Conservation (phyloP, 192 early-diverging fungal species). For the Allomyces javanicus region DNA sequence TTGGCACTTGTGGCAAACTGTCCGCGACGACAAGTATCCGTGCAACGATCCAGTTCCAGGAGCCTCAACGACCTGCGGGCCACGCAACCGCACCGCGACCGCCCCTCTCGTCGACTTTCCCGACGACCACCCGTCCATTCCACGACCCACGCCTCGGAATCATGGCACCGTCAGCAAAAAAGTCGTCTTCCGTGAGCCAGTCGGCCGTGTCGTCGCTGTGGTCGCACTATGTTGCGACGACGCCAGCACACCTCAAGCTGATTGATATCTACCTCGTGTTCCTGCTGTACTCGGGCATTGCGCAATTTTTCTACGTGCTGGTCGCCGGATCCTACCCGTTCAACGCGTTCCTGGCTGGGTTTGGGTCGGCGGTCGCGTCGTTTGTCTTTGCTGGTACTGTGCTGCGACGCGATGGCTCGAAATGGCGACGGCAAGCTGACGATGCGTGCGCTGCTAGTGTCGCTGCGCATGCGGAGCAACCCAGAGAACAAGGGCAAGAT, state of each 20-base stretch:
- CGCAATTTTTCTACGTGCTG: slow-evolving; percentile 75
- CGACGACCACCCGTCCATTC: background rate
- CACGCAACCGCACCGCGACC: background rate
- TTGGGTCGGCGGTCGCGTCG: slow-evolving; percentile 71
- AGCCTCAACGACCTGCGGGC: slow-evolving; percentile 1
- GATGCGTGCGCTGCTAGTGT: slow-evolving; percentile 26
- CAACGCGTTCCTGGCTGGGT: slow-evolving; percentile 92
- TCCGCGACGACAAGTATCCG: too few relatives aligned
- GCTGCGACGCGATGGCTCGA: background rate
- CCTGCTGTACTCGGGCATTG: slow-evolving; percentile 69
- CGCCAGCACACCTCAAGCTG: slow-evolving; percentile 62
- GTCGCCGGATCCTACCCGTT: slow-evolving; percentile 87
- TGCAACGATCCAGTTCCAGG: too few relatives aligned
- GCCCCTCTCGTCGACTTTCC: background rate
- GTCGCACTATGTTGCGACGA: slow-evolving; percentile 8
- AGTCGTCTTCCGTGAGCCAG: too few relatives aligned
- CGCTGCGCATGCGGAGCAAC: slow-evolving; percentile 81
- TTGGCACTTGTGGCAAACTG: too few relatives aligned
- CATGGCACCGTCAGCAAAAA: too few relatives aligned
- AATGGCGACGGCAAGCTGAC: slow-evolving; percentile 2
- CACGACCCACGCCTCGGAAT: background rate
- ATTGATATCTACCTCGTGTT: slow-evolving; percentile 87
- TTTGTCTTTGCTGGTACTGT: slow-evolving; percentile 72
- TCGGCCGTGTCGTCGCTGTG: too few relatives aligned
- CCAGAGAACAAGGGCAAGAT: slow-evolving; percentile 51